Evolutionary conservation across 768 basidiomycete species (phyloP), one percentile per base, ranked within the genome.

Genomic region (Boletus coccyginus): DNA sequence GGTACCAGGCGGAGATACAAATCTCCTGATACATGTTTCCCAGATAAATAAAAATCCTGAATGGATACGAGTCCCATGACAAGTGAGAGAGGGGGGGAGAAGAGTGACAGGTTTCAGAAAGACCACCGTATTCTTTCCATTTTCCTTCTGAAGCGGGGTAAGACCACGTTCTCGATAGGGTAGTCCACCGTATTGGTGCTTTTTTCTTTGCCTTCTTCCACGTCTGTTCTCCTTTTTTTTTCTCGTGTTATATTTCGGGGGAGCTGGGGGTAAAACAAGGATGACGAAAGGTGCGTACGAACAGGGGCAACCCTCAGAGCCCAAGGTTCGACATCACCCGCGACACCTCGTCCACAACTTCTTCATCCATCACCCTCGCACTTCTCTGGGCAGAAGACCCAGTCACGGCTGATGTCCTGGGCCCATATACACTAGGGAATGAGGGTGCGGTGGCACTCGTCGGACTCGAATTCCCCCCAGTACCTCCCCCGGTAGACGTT

Each of bases 341-440:
- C 41, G 88, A 84, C 53, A 90, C 85, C 64, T 90, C 88, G 53
- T 88, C 86, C 52, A 82, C 79, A 27, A 74, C 74, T 44, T 83
- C 83, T 39, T 84, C 85, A 42, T 87, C 85, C 55, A 71, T 61
- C 47, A 63, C 68, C 54, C 61, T 69, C 69, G 55, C 69, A 46
- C 71, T 73, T 59, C 78, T 71, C 59, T 80, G 81, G 21, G 71
- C 69, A 50, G 77, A 75, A 24, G 75, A 65, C 47, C 79, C 78
- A 16, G 80, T 72, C 29, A 79, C 75, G 7, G 77, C 71, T 42
- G 77, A 75, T 50, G 78, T 72, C 49, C 85, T 81, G 5, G 86
- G 83, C 1, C 84, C 89, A 67, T 92, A 92, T 11, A 93, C 91
- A 62, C 89, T 92, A 14, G 90, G 91, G 75, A 92, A 93, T 12